Percentiles rank a stretch among this genome's conserved stretches.
Evolutionary conservation across 441 rosid species (phyloP).

Genomic region (Corymbia citriodora): DNA sequence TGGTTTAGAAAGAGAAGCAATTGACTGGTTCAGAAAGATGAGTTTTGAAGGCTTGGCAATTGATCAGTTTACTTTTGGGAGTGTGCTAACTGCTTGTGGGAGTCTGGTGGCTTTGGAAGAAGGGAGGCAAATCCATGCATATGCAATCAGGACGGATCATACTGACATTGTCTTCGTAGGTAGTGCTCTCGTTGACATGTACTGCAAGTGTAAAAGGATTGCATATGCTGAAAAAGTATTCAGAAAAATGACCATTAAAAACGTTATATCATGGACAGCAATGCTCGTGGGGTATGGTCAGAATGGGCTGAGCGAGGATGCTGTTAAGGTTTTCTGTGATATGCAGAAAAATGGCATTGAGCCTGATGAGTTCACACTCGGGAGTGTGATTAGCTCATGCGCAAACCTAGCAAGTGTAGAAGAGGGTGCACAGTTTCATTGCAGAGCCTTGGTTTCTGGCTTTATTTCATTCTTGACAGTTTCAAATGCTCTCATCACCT

Average conservation of each 20-base stretch:
- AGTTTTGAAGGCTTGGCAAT: slow-evolving; percentile 46
- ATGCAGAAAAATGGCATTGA: slow-evolving; percentile 77
- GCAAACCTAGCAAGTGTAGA: slow-evolving; percentile 87
- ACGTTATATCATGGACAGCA: slow-evolving; percentile 94
- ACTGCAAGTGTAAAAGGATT: slow-evolving; percentile 66
- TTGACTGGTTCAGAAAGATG: slow-evolving; percentile 63
- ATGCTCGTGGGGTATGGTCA: slow-evolving; percentile 94
- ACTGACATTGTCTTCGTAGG: slow-evolving; percentile 64
- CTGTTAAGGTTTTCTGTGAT: slow-evolving; percentile 52
- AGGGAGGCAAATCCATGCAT: slow-evolving; percentile 77
- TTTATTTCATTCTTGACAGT: slow-evolving; percentile 58
- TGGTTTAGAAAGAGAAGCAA: slow-evolving; percentile 57
- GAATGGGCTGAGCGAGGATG: slow-evolving; percentile 74
- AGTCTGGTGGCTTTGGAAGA: slow-evolving; percentile 43
- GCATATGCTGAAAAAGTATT: slow-evolving; percentile 64
- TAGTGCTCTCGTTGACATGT: slow-evolving; percentile 96
- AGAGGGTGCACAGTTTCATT: slow-evolving; percentile 90
- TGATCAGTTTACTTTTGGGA: slow-evolving; percentile 91
- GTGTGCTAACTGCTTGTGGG: slow-evolving; percentile 82
- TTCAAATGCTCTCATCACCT: slow-evolving; percentile 81
- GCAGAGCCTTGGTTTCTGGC: slow-evolving; percentile 59
- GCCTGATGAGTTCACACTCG: slow-evolving; percentile 82
- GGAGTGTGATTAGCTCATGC: slow-evolving; percentile 88
- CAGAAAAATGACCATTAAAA: slow-evolving; percentile 53
- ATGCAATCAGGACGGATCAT: slow-evolving; percentile 46